phyloP scores from a whole-genome alignment of 176 grass and related monocot genomes.

The Phragmites australis region DNA sequence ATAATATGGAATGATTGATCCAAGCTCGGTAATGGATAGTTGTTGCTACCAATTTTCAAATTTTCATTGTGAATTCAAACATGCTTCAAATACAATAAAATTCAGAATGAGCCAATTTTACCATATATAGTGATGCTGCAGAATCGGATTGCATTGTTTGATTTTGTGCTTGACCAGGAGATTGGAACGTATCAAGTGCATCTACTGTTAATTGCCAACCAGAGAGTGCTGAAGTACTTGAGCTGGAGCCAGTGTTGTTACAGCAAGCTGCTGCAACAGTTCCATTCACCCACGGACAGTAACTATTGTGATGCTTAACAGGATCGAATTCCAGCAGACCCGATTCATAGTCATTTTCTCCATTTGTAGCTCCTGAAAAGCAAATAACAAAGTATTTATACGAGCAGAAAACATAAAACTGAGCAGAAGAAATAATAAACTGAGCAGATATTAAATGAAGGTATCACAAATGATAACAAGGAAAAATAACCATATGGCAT shows the following conservation, averaged over 20 bases:
- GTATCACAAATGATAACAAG: not conserved
- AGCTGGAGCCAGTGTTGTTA: constrained; percentile 50
- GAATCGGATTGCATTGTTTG: constrained; percentile 94
- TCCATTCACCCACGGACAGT: constrained; percentile 96
- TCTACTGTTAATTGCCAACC: constrained; percentile 93
- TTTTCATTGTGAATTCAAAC: not conserved
- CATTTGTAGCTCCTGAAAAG: constrained; percentile 70
- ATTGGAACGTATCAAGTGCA: constrained; percentile 79
- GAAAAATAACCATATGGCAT: not conserved
- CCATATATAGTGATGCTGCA: constrained; percentile 94
- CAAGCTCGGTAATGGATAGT: constrained; percentile 6
- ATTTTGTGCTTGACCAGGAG: constrained; percentile 79
- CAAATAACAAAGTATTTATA: constrained; percentile 33
- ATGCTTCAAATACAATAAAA: not conserved
- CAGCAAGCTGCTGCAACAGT: constrained; percentile 81
- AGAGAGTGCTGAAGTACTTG: constrained; percentile 56
- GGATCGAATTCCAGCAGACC: constrained; percentile 84
- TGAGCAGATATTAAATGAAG: not conserved
- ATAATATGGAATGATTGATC: not conserved
- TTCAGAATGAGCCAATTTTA: constrained; percentile 37
- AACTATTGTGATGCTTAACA: constrained; percentile 88
- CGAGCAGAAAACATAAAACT: not conserved
- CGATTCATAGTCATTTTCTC: constrained; percentile 78
- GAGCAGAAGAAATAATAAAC: not conserved
- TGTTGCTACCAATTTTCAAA: not conserved